These are phyloP conservation scores for Acanthamoeba culbertsoni DNA, from an alignment of 208 protist genomes.

Conservation along the genomic window DNA sequence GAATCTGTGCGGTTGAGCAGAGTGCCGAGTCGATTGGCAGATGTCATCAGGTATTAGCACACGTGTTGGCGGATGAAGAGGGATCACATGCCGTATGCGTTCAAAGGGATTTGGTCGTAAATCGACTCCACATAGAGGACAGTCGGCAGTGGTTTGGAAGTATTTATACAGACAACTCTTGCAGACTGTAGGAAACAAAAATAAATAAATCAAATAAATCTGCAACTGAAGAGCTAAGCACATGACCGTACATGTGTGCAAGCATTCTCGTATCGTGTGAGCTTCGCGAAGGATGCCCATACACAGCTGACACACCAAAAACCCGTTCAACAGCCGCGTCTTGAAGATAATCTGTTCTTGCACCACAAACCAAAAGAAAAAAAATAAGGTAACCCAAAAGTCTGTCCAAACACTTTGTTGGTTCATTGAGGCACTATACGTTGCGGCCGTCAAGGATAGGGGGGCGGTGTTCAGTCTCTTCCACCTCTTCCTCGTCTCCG, in stretches of 20 bases:
- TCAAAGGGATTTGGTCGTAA: slow-evolving; percentile 4
- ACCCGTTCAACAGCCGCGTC: slow-evolving; percentile 47
- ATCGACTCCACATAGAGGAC: slow-evolving; percentile 4
- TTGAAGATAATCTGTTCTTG: slow-evolving; percentile 37
- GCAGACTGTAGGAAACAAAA: background rate
- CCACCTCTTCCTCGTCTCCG: background rate
- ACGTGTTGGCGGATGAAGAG: background rate
- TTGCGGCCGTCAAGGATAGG: background rate
- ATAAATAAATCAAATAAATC: background rate
- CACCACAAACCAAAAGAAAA: background rate
- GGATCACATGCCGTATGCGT: background rate
- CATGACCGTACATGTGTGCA: slow-evolving; percentile 60
- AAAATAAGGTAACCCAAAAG: background rate
- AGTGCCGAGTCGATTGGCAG: too few relatives aligned
- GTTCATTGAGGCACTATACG: background rate
- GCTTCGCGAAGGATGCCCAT: slow-evolving; percentile 66
- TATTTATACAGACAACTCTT: slow-evolving; percentile 50
- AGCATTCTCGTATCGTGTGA: slow-evolving; percentile 66
- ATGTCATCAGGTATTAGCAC: too few relatives aligned
- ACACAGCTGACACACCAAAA: slow-evolving; percentile 66
- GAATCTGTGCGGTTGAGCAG: background rate
- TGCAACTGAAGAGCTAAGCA: background rate
- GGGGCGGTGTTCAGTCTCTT: background rate
- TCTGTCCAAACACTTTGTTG: background rate
- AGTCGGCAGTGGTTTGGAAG: background rate